These are phyloP conservation scores for Phytophthora hibernalis DNA, from an alignment of 352 stramenopile species.

Conservation along the genomic window DNA sequence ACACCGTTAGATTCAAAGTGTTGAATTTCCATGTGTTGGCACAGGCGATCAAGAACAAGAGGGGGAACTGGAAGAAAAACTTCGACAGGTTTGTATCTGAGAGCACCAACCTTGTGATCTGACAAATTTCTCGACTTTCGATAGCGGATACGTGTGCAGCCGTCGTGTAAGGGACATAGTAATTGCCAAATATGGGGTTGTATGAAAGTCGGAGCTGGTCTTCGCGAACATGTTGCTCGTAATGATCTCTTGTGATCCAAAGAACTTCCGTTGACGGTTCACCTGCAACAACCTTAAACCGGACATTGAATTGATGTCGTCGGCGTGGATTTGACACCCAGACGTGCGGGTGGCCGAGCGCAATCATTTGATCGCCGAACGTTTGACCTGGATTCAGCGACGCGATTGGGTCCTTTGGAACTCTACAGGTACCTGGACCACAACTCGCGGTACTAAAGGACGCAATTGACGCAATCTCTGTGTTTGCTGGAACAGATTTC, in stretches of 20 bases:
- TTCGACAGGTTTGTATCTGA: constrained; percentile 43
- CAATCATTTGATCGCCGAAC: constrained; percentile 64
- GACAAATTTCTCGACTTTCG: constrained; percentile 30
- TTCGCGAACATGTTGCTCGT: constrained; percentile 44
- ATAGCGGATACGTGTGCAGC: constrained; percentile 9
- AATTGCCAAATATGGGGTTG: constrained; percentile 27
- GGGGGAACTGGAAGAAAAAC: constrained; percentile 62
- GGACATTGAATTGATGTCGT: constrained; percentile 9
- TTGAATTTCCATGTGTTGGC: constrained; percentile 49
- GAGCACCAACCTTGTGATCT: constrained; percentile 42
- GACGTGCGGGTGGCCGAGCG: constrained; percentile 44
- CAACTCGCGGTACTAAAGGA: not conserved
- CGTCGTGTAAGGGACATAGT: not conserved
- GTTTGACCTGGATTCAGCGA: constrained; percentile 50
- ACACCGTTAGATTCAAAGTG: constrained; percentile 25
- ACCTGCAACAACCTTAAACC: constrained; percentile 43
- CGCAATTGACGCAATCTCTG: not conserved
- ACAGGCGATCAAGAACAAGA: constrained; percentile 58
- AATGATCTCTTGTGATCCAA: constrained; percentile 47
- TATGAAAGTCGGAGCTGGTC: constrained; percentile 54
- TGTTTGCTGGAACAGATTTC: constrained; percentile 3
- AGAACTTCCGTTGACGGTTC: constrained; percentile 59
- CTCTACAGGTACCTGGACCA: not conserved
- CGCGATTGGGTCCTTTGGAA: constrained; percentile 28
- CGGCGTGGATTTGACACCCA: constrained; percentile 27